Percentiles rank a stretch among this genome's conserved stretches.
These are phyloP conservation scores for Penicillium fimorum DNA, from an alignment of 495 filamentous ascomycete genomes.

Conservation along the genomic window DNA sequence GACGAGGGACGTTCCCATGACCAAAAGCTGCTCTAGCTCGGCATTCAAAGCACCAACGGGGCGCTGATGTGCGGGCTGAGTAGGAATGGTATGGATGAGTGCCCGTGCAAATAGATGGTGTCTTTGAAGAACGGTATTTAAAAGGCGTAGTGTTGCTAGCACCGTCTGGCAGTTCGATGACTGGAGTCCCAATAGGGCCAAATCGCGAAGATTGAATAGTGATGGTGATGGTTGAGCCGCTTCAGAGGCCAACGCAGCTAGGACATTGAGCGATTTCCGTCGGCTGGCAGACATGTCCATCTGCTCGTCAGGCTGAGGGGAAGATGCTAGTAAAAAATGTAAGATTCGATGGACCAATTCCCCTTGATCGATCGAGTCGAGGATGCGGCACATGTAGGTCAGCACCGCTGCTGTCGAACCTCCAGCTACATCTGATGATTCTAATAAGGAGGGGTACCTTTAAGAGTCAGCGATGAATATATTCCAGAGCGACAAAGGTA, in stretches of 20 bases:
- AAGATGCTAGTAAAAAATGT: constrained; percentile 84
- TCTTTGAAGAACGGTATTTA: constrained; percentile 78
- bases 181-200: constrained; percentile 80
- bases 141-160: constrained; percentile 78
- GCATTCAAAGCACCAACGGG: constrained; percentile 77
- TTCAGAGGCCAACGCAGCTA: constrained; percentile 69
- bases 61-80: constrained; percentile 58
- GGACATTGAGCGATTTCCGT: constrained; percentile 81
- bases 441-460: constrained; percentile 91
- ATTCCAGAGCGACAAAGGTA: neutral
- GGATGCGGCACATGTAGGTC: constrained; percentile 86
- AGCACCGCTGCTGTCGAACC: constrained; percentile 94
- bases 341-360: constrained; percentile 91
- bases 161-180: constrained; percentile 87
- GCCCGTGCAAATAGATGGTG: constrained; percentile 83
- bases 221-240: constrained; percentile 71
- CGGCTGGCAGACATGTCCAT: constrained; percentile 63
- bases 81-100: constrained; percentile 65
- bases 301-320: constrained; percentile 50
- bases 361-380: constrained; percentile 86
- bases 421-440: constrained; percentile 94
- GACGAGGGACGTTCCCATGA: constrained; percentile 68
- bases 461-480: constrained; percentile 18
- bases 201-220: constrained; percentile 88
- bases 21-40: constrained; percentile 72